phyloP scores from a whole-genome alignment of 345 rosid genomes.

The Carallia brachiata region DNA sequence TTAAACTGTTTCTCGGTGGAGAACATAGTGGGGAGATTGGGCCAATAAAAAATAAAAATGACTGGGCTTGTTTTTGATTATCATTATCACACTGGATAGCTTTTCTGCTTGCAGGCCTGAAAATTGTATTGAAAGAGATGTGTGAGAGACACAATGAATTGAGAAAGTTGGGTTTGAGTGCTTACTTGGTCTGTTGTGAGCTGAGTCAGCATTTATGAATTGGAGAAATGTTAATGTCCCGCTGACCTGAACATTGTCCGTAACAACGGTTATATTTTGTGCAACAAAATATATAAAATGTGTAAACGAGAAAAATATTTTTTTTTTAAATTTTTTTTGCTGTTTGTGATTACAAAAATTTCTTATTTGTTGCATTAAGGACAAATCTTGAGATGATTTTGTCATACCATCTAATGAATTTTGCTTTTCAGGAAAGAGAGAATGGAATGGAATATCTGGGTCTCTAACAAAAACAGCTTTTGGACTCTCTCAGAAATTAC shows the following conservation, averaged over 20 bases:
- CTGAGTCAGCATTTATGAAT: conserved; percentile 26
- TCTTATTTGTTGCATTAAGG: too few relatives aligned
- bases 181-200: conserved; percentile 3
- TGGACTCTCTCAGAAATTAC: conserved; percentile 1
- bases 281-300: too few relatives aligned
- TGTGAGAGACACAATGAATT: conserved; percentile 7
- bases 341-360: too few relatives aligned
- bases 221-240: too few relatives aligned
- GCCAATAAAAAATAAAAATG: conserved; percentile 13
- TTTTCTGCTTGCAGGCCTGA: conserved; percentile 33
- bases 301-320: too few relatives aligned
- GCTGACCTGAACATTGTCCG: too few relatives aligned
- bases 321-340: too few relatives aligned
- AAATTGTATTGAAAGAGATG: conserved; percentile 34
- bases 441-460: conserved; percentile 1
- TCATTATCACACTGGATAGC: conserved; percentile 16
- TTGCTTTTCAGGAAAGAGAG: conserved; percentile 8
- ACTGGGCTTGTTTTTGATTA: conserved; percentile 18
- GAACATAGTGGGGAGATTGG: conserved; percentile 21
- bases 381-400: too few relatives aligned
- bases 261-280: too few relatives aligned
- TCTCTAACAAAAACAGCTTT: background rate
- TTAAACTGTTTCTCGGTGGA: conserved; percentile 20
- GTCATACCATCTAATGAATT: too few relatives aligned
- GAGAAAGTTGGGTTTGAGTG: background rate